phyloP scores from a whole-genome alignment of 805 yeast genomes.

The Myxozyma sirexii region DNA sequence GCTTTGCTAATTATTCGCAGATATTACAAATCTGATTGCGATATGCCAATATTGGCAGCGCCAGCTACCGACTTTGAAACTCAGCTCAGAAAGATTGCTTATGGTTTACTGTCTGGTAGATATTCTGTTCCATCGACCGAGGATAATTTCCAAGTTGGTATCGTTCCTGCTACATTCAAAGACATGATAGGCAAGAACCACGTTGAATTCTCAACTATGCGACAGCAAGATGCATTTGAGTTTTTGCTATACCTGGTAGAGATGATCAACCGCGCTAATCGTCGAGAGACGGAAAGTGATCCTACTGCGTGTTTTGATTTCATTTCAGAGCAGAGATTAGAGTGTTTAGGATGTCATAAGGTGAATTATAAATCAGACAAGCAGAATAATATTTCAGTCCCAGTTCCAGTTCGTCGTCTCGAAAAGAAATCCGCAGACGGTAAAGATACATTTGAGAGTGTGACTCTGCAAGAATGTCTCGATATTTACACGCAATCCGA shows the following conservation, averaged over 20 bases:
- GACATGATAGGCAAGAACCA: conserved; percentile 74
- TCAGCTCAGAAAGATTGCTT: conserved; percentile 76
- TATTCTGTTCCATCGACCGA: conserved; percentile 55
- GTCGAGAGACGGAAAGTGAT: conserved; percentile 33
- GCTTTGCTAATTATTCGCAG: neutral
- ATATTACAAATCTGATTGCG: conserved; percentile 35
- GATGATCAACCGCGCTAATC: conserved; percentile 45
- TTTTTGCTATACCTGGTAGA: conserved; percentile 71
- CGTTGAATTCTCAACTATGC: conserved; percentile 78
- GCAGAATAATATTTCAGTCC: conserved; percentile 66
- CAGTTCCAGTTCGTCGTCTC: conserved; percentile 47
- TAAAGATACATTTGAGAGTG: conserved; percentile 51
- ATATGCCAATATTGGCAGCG: conserved; percentile 41
- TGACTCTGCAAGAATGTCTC: conserved; percentile 56
- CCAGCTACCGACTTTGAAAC: conserved; percentile 70
- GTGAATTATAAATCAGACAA: conserved; percentile 61
- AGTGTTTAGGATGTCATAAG: conserved; percentile 58
- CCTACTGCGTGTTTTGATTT: conserved; percentile 67
- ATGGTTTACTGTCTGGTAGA: conserved; percentile 75
- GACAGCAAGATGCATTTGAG: conserved; percentile 95
- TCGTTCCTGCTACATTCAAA: conserved; percentile 77
- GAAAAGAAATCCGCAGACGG: conserved; percentile 48
- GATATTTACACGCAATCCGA: conserved; percentile 52
- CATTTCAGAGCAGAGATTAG: conserved; percentile 62
- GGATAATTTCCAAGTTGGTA: conserved; percentile 65